phyloP scores from a whole-genome alignment of 345 rosid genomes.

The Ceriops tagal region DNA sequence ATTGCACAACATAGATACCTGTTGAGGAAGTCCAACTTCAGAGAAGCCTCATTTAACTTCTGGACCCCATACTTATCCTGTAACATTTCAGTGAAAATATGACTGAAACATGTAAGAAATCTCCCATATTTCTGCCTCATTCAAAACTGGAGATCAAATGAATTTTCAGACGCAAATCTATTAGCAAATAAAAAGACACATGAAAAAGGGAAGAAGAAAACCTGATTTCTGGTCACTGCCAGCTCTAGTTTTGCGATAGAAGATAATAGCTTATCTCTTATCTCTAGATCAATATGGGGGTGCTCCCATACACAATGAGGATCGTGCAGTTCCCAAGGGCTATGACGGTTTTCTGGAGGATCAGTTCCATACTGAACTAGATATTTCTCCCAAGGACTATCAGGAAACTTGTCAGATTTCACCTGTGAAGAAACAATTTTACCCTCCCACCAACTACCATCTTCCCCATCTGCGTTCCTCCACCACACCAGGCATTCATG shows the following conservation, averaged over 20 bases:
- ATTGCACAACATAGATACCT: conserved; percentile 14
- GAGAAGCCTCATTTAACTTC: conserved; percentile 19
- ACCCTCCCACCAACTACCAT: conserved; percentile 32
- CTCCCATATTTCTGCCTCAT: neutral
- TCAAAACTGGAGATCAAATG: neutral
- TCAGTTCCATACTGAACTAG: conserved; percentile 10
- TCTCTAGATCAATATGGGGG: conserved; percentile 17
- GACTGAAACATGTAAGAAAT: neutral
- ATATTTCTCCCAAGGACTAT: conserved; percentile 33
- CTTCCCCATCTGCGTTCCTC: conserved; percentile 28
- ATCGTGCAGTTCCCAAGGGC: conserved; percentile 32
- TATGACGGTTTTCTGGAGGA: conserved; percentile 8
- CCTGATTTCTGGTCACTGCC: conserved; percentile 13
- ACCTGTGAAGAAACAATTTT: conserved; percentile 19
- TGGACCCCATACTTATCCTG: conserved; percentile 22
- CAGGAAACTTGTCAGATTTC: conserved; percentile 22
- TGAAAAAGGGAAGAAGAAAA: neutral
- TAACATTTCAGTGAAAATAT: neutral
- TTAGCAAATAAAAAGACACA: neutral
- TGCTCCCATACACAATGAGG: conserved; percentile 18
- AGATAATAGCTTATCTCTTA: conserved; percentile 12
- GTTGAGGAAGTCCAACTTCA: conserved; percentile 23
- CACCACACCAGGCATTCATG: conserved; percentile 29
- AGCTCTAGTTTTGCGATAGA: conserved; percentile 14
- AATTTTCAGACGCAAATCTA: conserved; percentile 3